A percentile compares a stretch with the other conserved stretches of the same genome.
phyloP scores from a whole-genome alignment of 2,329 filamentous ascomycete genomes.

The Tolypocladium cylindrosporum region DNA sequence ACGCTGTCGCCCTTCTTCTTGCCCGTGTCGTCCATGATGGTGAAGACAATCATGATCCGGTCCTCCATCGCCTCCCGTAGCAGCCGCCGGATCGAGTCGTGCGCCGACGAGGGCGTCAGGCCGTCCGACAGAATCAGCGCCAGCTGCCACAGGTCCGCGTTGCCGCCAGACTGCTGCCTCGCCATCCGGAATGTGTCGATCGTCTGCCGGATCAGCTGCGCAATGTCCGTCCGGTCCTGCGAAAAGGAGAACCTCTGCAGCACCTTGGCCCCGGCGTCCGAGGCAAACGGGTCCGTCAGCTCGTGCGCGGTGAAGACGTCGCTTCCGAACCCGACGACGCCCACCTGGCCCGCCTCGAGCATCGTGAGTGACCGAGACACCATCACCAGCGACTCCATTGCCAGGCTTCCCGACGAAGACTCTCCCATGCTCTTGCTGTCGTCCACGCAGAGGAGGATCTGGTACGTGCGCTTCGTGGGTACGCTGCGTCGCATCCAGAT shows the following conservation, averaged over 20 bases:
- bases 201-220: conserved; percentile 63
- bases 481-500: conserved; percentile 97
- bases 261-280: conserved; percentile 66
- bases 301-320: conserved; percentile 77
- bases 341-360: conserved; percentile 91
- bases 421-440: conserved; percentile 93
- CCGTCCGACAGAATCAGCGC: conserved; percentile 90
- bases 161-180: conserved; percentile 44
- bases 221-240: conserved; percentile 80
- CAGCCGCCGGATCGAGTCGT: conserved; percentile 71
- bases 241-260: conserved; percentile 78
- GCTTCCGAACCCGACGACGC: conserved; percentile 80
- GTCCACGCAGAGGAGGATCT: conserved; percentile 95
- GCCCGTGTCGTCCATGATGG: conserved; percentile 70
- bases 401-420: conserved; percentile 62
- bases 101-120: conserved; percentile 70
- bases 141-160: conserved; percentile 83
- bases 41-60: conserved; percentile 95
- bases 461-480: conserved; percentile 88
- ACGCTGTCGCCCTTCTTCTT: conserved; percentile 54
- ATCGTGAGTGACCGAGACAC: conserved; percentile 79
- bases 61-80: conserved; percentile 85
- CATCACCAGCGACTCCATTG: conserved; percentile 89
- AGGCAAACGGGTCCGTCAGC: conserved; percentile 71
- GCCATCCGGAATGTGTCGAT: conserved; percentile 77